Conservation (phyloP, 306 rosid genomes). For the Heteromeles arbutifolia region DNA sequence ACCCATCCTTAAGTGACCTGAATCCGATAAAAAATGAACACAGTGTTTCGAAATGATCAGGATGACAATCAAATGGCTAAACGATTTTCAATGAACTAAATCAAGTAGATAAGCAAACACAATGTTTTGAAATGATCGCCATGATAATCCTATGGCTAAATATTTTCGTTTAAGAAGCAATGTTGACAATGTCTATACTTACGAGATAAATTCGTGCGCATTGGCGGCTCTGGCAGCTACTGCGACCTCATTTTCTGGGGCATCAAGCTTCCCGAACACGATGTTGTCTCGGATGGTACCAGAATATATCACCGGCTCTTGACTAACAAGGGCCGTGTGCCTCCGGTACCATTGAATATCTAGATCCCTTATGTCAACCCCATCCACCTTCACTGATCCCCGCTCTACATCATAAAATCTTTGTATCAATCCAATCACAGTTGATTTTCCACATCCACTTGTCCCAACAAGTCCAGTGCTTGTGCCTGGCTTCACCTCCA, state of each 20-base stretch:
- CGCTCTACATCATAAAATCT: slow-evolving; percentile 75
- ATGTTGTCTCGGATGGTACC: slow-evolving; percentile 72
- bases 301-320: slow-evolving; percentile 79
- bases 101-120: neutral
- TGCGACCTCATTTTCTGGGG: slow-evolving; percentile 65
- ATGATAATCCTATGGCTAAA: neutral
- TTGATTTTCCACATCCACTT: slow-evolving; percentile 97
- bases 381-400: slow-evolving; percentile 73
- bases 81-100: slow-evolving; percentile 29
- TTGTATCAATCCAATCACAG: slow-evolving; percentile 66
- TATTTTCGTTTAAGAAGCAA: neutral
- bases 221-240: slow-evolving; percentile 81
- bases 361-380: slow-evolving; percentile 70
- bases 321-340: slow-evolving; percentile 82
- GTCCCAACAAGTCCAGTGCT: slow-evolving; percentile 79
- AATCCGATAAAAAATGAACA: neutral
- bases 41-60: neutral
- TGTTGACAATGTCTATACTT: slow-evolving; percentile 21
- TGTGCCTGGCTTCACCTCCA: slow-evolving; percentile 77
- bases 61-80: neutral
- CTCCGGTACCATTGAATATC: slow-evolving; percentile 72
- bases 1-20: slow-evolving; percentile 81
- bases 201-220: slow-evolving; percentile 93
- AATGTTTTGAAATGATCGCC: neutral
- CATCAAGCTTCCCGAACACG: slow-evolving; percentile 70